Evolutionary conservation across 2,329 filamentous ascomycete genomes (phyloP), one percentile per base, ranked within the genome.

Genomic region (Penicillium sp.): DNA sequence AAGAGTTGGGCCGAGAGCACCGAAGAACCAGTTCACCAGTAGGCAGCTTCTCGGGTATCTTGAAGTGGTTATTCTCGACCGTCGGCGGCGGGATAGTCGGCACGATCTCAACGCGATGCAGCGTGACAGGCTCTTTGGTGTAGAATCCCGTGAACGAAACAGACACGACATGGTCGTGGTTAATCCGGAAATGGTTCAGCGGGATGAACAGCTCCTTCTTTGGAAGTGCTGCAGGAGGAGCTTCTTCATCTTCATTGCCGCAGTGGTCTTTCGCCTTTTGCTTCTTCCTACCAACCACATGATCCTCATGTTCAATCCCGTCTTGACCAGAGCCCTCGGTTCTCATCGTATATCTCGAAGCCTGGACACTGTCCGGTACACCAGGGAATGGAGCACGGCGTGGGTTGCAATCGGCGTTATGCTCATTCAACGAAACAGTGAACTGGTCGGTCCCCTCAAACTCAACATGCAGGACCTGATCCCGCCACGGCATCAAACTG

Each of bases 291-390:
- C 10, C 6, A n/a, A 13, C 6, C 15, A 29, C 32, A n/a, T 23
- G 24, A 4, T 24, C 15, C 9, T 42, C 40, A 24, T 13, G 37
- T 23, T 50, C 42, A 6, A 29, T 44, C 8, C 15, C 15, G 1
- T 44, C 10, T 7, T 42, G 6, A 6, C 33, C 42, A 20, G 4
- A 10, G 33, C 12, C 25, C 18, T 9, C 37, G 13, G 39, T 53
- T 38, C 43, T 49, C 53, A 61, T 54, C 3, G 58, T 68, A 62
- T 88, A 87, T 39, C 83, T 77, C 3, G 75, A 71, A 1, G 83
- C 83, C 64, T 87, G 82, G 15, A 86, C 72, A 0, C 81, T 83
- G 63, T 87, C 84, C 75, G 83, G 84, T 0, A 83, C 86, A 63
- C 81, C 81, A 0, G 84, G 84, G 59, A 78, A 86, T 0, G 84